A percentile compares a stretch with the other conserved stretches of the same genome.
Conservation (phyloP, 1,284 basidiomycete genomes). For the Peniophora sp. region DNA sequence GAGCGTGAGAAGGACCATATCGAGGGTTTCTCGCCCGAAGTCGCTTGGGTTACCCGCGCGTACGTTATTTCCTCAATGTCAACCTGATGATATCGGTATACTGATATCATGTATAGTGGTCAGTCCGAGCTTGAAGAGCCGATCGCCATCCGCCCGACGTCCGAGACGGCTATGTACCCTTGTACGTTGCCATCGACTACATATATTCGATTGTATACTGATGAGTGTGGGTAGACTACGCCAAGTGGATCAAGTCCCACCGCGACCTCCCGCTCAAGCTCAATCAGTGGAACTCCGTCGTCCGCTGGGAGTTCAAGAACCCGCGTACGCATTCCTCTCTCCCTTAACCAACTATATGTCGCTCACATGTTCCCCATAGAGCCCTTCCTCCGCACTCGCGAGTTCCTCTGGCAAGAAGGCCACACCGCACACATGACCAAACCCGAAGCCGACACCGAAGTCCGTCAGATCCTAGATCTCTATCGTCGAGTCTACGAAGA, state of each 20-base stretch:
- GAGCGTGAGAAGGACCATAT: conserved; percentile 99
- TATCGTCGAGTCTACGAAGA: conserved; percentile 98
- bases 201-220: too few species aligned
- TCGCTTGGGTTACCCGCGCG: conserved; percentile 98
- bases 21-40: conserved; percentile 99
- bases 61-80: conserved; percentile 35
- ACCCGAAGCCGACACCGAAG: conserved; percentile 86
- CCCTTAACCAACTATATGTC: background rate
- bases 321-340: conserved; percentile 64
- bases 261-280: conserved; percentile 96
- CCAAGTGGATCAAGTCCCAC: conserved; percentile 98
- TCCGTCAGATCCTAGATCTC: conserved; percentile 90
- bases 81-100: background rate
- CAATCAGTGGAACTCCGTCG: conserved; percentile 99
- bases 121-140: conserved; percentile 93
- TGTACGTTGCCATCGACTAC: too few species aligned
- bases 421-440: conserved; percentile 94
- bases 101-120: conserved; percentile 46
- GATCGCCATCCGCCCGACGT: conserved; percentile 96
- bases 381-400: conserved; percentile 97
- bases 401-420: conserved; percentile 99
- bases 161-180: conserved; percentile 98
- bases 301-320: conserved; percentile 99
- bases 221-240: conserved; percentile 51
- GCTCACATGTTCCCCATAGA: conserved; percentile 33